Conservation (phyloP, 225 moss, liverwort and hornwort species). For the Pleurozium schreberi region DNA sequence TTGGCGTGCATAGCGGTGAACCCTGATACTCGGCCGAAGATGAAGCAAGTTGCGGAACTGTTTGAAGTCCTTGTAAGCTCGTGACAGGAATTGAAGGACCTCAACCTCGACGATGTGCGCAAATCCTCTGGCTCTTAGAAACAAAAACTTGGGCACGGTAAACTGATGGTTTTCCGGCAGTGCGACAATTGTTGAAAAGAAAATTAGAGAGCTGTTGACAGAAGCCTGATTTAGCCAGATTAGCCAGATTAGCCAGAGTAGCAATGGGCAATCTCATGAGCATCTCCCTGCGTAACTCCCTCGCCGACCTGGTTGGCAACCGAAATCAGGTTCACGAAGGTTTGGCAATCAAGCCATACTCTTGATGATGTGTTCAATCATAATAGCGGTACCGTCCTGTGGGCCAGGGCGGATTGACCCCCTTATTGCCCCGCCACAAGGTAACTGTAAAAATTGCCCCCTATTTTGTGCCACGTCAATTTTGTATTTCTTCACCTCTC, state of each 20-base stretch:
- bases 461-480: too few relatives aligned
- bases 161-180: not conserved
- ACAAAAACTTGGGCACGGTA: not conserved
- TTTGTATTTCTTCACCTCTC: too few relatives aligned
- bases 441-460: too few relatives aligned
- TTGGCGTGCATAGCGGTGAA: conserved; percentile 32
- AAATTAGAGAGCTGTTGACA: not conserved
- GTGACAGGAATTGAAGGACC: not conserved
- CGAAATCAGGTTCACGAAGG: not conserved
- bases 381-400: not conserved
- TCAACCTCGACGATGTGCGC: not conserved
- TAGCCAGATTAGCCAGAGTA: not conserved
- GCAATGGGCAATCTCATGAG: not conserved
- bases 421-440: too few relatives aligned
- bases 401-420: too few relatives aligned
- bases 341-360: not conserved
- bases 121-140: not conserved
- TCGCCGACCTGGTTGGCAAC: not conserved
- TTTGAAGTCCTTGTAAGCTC: conserved; percentile 13
- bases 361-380: not conserved
- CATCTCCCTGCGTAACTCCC: not conserved
- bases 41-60: conserved; percentile 38
- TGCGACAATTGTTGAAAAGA: not conserved
- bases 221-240: not conserved
- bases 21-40: conserved; percentile 36